Conservation (phyloP, 2,329 filamentous ascomycete genomes). For the Periconia sp. region DNA sequence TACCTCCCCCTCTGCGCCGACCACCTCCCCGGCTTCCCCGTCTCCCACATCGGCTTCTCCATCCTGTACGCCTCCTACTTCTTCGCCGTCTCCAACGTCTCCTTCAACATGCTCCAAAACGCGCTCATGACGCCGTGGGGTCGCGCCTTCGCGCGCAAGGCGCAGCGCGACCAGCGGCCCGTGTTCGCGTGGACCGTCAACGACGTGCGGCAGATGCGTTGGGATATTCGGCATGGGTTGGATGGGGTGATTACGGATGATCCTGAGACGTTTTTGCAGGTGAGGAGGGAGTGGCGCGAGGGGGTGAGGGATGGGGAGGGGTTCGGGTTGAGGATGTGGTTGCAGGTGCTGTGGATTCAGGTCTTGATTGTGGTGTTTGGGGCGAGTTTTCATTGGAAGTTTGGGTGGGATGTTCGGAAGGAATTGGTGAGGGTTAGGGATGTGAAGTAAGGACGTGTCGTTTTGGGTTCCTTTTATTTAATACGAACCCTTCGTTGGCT, state of each 20-base stretch:
- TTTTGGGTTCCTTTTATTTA: no score
- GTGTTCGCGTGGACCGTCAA: conserved; percentile 90
- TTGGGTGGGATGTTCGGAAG: conserved; percentile 25
- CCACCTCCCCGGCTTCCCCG: conserved; percentile 63
- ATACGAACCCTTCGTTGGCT: no score
- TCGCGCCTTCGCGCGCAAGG: conserved; percentile 64
- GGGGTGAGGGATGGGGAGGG: conserved; percentile 31
- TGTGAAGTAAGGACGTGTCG: conserved; percentile 7
- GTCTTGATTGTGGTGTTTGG: conserved; percentile 37
- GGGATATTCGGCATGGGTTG: conserved; percentile 67
- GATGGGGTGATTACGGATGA: conserved; percentile 89
- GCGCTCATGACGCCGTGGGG: conserved; percentile 71
- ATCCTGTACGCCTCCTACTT: conserved; percentile 71
- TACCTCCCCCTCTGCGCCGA: conserved; percentile 66
- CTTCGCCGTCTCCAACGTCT: conserved; percentile 65
- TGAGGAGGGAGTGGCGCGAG: conserved; percentile 50
- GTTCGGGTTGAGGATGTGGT: conserved; percentile 27
- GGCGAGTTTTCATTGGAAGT: conserved; percentile 34
- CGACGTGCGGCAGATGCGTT: conserved; percentile 74
- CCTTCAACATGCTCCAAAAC: conserved; percentile 76
- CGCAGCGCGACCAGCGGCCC: conserved; percentile 57
- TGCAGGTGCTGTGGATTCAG: conserved; percentile 36
- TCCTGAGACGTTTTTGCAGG: conserved; percentile 66
- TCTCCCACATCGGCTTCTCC: conserved; percentile 70
- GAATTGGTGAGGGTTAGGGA: conserved; percentile 16